Evolutionary conservation across 495 filamentous ascomycete species (phyloP).

Genomic region (Sordaria brevicollis): DNA sequence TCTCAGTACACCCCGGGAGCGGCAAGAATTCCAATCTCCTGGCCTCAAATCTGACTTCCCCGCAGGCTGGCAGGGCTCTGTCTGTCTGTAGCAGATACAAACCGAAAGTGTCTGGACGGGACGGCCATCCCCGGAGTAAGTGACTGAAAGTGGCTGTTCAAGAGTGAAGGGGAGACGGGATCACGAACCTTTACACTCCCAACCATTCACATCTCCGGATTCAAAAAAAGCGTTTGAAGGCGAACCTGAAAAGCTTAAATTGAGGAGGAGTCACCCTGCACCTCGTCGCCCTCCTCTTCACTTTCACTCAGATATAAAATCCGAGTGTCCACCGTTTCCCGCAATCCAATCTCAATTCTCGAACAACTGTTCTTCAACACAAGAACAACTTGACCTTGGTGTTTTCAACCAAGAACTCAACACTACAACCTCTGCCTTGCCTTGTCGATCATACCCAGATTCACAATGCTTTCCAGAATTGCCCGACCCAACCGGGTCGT

Average conservation of each 20-base stretch:
- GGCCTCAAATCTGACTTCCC: not conserved
- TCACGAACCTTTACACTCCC: not conserved
- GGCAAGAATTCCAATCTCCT: not conserved
- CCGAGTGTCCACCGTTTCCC: not conserved
- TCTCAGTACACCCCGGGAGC: not conserved
- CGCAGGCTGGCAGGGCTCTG: not conserved
- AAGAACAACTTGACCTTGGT: not conserved
- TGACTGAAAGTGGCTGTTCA: not conserved
- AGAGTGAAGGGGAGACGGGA: not conserved
- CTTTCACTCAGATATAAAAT: not conserved
- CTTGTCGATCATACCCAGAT: not conserved
- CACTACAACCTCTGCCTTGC: not conserved
- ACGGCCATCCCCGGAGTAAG: not conserved
- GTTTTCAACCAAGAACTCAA: not conserved
- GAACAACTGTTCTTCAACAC: not conserved
- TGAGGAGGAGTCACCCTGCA: not conserved
- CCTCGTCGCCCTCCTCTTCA: not conserved
- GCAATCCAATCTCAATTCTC: not conserved
- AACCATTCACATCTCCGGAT: not conserved
- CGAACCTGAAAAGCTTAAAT: not conserved
- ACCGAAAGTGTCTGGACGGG: not conserved
- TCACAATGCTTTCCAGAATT: conserved; percentile 7
- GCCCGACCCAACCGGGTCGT: conserved; percentile 1
- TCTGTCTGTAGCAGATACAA: not conserved
- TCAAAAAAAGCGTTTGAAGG: not conserved